Percentiles rank a stretch among this genome's conserved stretches.
Conservation (phyloP, 176 grass and related monocot genomes). For the Bothriochloa decipiens region DNA sequence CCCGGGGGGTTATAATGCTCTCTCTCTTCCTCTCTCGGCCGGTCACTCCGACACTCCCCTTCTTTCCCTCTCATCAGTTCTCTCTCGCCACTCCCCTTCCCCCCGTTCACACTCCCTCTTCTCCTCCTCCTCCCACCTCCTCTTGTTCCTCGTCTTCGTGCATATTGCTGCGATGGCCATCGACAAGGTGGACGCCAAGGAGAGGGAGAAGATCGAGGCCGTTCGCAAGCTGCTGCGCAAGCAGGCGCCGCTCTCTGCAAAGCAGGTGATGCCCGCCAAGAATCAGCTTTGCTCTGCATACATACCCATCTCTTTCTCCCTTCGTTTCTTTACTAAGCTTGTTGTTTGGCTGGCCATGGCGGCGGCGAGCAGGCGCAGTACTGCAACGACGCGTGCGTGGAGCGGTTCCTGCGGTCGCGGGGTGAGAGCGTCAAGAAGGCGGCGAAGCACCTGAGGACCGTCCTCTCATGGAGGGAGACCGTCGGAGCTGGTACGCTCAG, state of each 20-base stretch:
- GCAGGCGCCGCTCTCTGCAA: slow-evolving; percentile 78
- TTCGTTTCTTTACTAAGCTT: slow-evolving; percentile 1
- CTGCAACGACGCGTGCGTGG: slow-evolving; percentile 90
- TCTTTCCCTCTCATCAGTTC: slow-evolving; percentile 10
- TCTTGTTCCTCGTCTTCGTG: neutral
- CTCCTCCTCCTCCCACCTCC: neutral
- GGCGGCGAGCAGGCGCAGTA: slow-evolving; percentile 67
- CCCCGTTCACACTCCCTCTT: slow-evolving; percentile 14
- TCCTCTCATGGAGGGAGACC: slow-evolving; percentile 88
- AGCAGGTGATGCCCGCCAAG: slow-evolving; percentile 60
- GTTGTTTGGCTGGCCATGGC: neutral
- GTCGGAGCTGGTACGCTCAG: slow-evolving; percentile 62
- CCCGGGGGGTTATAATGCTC: slow-evolving; percentile 50
- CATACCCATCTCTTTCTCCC: neutral
- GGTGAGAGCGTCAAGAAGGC: slow-evolving; percentile 92
- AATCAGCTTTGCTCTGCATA: neutral
- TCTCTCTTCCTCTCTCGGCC: neutral
- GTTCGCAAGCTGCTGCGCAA: slow-evolving; percentile 80
- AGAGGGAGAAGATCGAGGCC: slow-evolving; percentile 76
- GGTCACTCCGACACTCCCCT: neutral
- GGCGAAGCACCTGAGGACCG: slow-evolving; percentile 78
- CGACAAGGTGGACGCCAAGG: slow-evolving; percentile 75
- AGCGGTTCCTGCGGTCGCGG: slow-evolving; percentile 71
- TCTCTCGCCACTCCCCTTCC: neutral
- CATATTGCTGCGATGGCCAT: slow-evolving; percentile 54